These are phyloP conservation scores for Narthecium ossifragum DNA, from an alignment of 106 monocot species.

Conservation along the genomic window DNA sequence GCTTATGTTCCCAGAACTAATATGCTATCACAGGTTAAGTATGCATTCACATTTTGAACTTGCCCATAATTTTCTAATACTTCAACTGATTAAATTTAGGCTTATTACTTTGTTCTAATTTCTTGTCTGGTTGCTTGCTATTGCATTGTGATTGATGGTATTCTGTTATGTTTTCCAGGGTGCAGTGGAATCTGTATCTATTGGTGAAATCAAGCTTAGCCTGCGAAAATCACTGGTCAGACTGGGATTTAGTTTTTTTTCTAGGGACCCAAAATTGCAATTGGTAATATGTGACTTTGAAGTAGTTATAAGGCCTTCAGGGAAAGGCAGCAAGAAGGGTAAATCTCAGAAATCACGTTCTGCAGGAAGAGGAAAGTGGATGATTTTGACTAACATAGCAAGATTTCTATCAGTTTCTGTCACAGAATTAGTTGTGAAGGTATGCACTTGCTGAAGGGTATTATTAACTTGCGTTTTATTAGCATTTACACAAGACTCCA, in stretches of 20 bases:
- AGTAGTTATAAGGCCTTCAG: conserved; percentile 45
- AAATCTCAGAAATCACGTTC: conserved; percentile 38
- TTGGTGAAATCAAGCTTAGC: conserved; percentile 88
- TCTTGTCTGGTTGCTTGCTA: no score
- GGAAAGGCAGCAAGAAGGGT: conserved; percentile 21
- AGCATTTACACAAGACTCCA: no score
- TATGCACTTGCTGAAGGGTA: conserved; percentile 12
- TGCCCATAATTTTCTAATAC: no score
- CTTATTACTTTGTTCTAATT: no score
- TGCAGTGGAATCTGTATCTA: conserved; percentile 71
- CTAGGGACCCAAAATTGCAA: conserved; percentile 74
- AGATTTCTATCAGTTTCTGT: conserved; percentile 75
- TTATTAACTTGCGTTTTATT: no score
- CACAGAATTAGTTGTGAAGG: conserved; percentile 82
- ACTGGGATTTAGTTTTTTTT: conserved; percentile 58
- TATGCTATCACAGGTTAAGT: no score
- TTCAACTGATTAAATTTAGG: no score
- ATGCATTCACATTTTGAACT: no score
- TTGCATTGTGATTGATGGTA: no score
- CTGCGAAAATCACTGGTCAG: conserved; percentile 55
- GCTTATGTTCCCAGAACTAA: no score
- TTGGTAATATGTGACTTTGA: conserved; percentile 80
- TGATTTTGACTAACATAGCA: conserved; percentile 57
- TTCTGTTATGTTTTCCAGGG: conserved; percentile 55
- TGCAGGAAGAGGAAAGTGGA: conserved; percentile 63